These are phyloP conservation scores for Pharus latifolius DNA, from an alignment of 176 grass and related monocot species.

Conservation along the genomic window DNA sequence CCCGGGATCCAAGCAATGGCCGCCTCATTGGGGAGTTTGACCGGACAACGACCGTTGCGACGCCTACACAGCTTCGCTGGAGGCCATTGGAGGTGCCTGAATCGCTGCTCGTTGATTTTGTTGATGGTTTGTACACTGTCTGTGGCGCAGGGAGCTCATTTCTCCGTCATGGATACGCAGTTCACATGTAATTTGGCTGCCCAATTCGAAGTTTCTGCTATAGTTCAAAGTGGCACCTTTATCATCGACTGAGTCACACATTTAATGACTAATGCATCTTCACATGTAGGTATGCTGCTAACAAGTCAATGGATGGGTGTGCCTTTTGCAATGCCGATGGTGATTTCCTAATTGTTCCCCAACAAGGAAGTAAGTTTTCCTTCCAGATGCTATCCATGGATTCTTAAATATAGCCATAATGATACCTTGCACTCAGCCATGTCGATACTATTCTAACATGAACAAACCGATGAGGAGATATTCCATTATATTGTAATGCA, in stretches of 20 bases:
- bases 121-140: slow-evolving; percentile 79
- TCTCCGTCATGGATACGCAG: slow-evolving; percentile 73
- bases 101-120: slow-evolving; percentile 28
- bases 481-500: too few relatives aligned
- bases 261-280: background rate
- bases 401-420: too few relatives aligned
- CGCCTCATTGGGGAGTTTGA: slow-evolving; percentile 68
- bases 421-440: too few relatives aligned
- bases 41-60: slow-evolving; percentile 48
- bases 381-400: too few relatives aligned
- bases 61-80: slow-evolving; percentile 88
- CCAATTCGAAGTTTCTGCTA: background rate
- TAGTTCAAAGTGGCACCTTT: background rate
- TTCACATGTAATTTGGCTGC: slow-evolving; percentile 57
- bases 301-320: slow-evolving; percentile 78
- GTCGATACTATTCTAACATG: too few relatives aligned
- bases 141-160: slow-evolving; percentile 84
- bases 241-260: background rate
- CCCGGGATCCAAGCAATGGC: slow-evolving; percentile 37
- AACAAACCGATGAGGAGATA: too few relatives aligned
- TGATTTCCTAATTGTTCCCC: slow-evolving; percentile 86
- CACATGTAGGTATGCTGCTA: slow-evolving; percentile 61
- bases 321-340: slow-evolving; percentile 93
- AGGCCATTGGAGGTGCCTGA: slow-evolving; percentile 43
- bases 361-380: slow-evolving; percentile 57